These are phyloP conservation scores for Rhododendron molle DNA, from an alignment of 148 eudicot species.

Conservation along the genomic window DNA sequence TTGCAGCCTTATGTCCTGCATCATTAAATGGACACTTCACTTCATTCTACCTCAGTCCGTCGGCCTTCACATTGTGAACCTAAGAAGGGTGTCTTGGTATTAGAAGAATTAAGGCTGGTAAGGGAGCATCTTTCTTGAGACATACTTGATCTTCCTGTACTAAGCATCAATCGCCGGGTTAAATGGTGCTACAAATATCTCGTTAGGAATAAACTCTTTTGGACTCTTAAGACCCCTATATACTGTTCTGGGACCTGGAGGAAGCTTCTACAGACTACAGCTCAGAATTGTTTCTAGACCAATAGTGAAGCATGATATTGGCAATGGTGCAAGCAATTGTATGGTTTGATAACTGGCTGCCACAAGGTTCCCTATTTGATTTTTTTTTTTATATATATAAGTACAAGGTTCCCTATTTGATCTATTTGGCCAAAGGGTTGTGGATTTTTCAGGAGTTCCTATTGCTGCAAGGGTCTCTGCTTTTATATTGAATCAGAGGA, in stretches of 20 bases:
- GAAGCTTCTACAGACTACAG: neutral
- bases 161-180: neutral
- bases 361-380: neutral
- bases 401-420: neutral
- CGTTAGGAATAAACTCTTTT: neutral
- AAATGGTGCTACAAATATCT: neutral
- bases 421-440: neutral
- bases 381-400: too few species aligned
- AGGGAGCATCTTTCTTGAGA: neutral
- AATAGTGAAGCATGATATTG: neutral
- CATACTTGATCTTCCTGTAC: neutral
- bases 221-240: neutral
- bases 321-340: neutral
- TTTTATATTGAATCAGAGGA: neutral
- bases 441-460: neutral
- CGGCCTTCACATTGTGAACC: neutral
- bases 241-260: neutral
- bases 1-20: too few species aligned
- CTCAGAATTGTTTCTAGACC: neutral
- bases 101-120: neutral
- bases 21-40: neutral
- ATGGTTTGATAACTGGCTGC: neutral
- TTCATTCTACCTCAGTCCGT: neutral
- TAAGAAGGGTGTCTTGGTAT: neutral
- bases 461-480: neutral